phyloP scores from a whole-genome alignment of 495 filamentous ascomycete genomes.

The Penicillium chermesinum region DNA sequence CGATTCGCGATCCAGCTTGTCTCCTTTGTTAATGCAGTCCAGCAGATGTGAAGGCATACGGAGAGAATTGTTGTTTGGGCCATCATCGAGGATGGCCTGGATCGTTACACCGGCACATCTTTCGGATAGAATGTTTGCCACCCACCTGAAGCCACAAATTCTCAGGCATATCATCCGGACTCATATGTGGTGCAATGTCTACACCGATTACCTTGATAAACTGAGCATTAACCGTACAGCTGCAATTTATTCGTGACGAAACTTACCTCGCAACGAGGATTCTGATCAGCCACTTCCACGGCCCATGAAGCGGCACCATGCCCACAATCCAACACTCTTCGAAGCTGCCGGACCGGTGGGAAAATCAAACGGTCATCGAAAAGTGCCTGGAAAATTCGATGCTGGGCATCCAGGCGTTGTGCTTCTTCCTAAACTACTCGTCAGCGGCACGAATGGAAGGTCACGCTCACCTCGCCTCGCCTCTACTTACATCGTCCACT shows the following conservation, averaged over 20 bases:
- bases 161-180: constrained; percentile 59
- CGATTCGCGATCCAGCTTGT: too few relatives aligned
- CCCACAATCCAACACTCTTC: constrained; percentile 72
- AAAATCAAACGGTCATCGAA: constrained; percentile 79
- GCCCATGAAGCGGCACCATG: constrained; percentile 64
- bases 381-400: constrained; percentile 63
- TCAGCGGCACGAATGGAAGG: constrained; percentile 12
- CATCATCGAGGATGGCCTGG: neutral
- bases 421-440: constrained; percentile 64
- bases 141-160: constrained; percentile 68
- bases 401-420: constrained; percentile 65
- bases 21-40: too few relatives aligned
- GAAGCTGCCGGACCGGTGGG: constrained; percentile 59
- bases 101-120: neutral
- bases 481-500: constrained; percentile 72
- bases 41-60: neutral
- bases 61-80: neutral
- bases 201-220: constrained; percentile 66
- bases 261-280: constrained; percentile 69
- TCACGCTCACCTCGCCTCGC: neutral
- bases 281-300: constrained; percentile 55
- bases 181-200: constrained; percentile 72
- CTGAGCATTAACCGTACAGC: constrained; percentile 15
- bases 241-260: neutral
- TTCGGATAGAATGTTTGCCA: constrained; percentile 1